Evolutionary conservation across 345 rosid genomes (phyloP).

Genomic region (Gossypium herbaceum): DNA sequence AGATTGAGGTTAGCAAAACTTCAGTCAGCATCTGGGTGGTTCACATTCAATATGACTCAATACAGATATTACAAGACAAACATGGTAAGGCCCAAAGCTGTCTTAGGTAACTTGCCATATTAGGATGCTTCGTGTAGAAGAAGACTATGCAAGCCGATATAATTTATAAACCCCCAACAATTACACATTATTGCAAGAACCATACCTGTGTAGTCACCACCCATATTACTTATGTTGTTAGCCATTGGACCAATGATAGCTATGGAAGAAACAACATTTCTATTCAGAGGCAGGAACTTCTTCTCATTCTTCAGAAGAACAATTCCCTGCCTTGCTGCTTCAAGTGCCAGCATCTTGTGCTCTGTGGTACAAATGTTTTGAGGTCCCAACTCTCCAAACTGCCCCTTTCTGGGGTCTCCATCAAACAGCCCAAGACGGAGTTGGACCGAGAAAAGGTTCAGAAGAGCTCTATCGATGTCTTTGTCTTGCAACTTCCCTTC

Average conservation of each 20-base stretch:
- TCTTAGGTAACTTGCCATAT: not conserved
- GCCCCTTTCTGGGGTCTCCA: constrained; percentile 68
- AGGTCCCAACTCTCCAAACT: constrained; percentile 55
- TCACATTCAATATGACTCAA: not conserved
- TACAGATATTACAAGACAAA: not conserved
- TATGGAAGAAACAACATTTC: constrained; percentile 45
- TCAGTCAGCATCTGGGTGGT: not conserved
- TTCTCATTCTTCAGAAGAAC: constrained; percentile 84
- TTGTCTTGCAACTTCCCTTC: constrained; percentile 62
- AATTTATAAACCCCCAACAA: not conserved
- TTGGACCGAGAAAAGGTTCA: constrained; percentile 72
- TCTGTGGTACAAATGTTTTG: constrained; percentile 56
- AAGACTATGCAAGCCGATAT: not conserved
- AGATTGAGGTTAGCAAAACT: not conserved
- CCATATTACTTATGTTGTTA: constrained; percentile 46
- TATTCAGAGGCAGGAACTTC: constrained; percentile 59
- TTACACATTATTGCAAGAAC: not conserved
- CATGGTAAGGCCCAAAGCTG: not conserved
- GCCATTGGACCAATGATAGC: constrained; percentile 89
- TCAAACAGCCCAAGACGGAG: constrained; percentile 85
- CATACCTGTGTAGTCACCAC: constrained; percentile 79
- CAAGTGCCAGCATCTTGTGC: constrained; percentile 71
- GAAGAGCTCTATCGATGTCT: constrained; percentile 69
- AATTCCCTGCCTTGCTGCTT: constrained; percentile 85
- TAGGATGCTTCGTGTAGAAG: not conserved